phyloP scores from a whole-genome alignment of 2,329 filamentous ascomycete genomes.

The Plectosphaerella sp. region DNA sequence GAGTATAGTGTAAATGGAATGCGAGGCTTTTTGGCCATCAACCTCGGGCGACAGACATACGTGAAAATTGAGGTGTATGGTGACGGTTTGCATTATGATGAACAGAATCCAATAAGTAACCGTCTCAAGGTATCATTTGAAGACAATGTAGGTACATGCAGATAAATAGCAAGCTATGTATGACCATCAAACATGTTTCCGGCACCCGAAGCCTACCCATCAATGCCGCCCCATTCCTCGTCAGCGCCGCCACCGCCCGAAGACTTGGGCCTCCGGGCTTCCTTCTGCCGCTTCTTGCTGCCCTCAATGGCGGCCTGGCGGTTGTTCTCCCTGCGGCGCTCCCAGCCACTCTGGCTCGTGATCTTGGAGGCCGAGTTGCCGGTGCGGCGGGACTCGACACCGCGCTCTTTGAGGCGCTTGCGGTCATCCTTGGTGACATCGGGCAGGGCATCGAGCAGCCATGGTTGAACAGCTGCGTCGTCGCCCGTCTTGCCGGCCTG shows the following conservation, averaged over 20 bases:
- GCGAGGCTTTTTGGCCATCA: neutral
- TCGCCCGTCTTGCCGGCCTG: conserved; percentile 51
- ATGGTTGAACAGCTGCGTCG: conserved; percentile 66
- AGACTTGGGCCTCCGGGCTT: conserved; percentile 15
- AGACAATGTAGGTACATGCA: neutral
- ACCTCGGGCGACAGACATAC: neutral
- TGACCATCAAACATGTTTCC: conserved; percentile 5
- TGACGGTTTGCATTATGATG: no score
- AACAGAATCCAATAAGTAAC: neutral
- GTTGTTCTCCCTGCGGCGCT: conserved; percentile 65
- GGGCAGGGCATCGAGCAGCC: conserved; percentile 84
- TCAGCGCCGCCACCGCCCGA: conserved; percentile 19
- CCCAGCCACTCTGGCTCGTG: conserved; percentile 76
- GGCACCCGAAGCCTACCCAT: conserved; percentile 22
- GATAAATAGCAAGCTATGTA: neutral
- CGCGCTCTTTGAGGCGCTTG: conserved; percentile 75
- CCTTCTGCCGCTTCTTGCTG: conserved; percentile 51
- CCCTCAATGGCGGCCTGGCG: conserved; percentile 56
- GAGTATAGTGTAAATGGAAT: conserved; percentile 3
- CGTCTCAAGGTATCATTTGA: neutral
- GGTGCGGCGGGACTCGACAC: conserved; percentile 65
- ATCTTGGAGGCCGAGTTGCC: conserved; percentile 57
- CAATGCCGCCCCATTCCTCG: conserved; percentile 45
- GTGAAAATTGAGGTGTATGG: no score
- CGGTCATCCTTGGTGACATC: conserved; percentile 78